phyloP scores from a whole-genome alignment of 148 eudicot genomes.

The Camellia japonica region DNA sequence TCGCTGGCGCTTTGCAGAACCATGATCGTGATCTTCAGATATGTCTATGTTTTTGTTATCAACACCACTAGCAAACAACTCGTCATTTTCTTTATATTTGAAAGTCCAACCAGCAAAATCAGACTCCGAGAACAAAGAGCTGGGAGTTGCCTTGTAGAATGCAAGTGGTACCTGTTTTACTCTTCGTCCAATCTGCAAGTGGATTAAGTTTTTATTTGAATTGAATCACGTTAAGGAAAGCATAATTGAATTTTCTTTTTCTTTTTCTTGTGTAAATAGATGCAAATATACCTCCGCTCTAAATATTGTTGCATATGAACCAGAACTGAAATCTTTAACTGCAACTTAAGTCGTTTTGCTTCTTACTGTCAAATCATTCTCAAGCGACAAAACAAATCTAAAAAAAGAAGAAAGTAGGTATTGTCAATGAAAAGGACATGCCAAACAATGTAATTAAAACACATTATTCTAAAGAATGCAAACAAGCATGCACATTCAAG shows the following conservation, averaged over 20 bases:
- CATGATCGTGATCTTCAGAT: constrained; percentile 15
- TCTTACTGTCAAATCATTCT: constrained; percentile 82
- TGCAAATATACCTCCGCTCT: constrained; percentile 63
- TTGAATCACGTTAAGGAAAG: not conserved
- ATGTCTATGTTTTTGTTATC: not conserved
- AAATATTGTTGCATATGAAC: constrained; percentile 82
- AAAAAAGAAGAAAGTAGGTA: not conserved
- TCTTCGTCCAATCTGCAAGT: constrained; percentile 73
- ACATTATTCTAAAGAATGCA: not conserved
- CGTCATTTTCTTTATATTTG: constrained; percentile 27
- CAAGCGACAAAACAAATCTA: constrained; percentile 82
- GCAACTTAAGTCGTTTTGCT: constrained; percentile 66
- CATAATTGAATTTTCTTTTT: not conserved
- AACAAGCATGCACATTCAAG: not conserved
- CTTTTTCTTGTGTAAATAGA: not conserved
- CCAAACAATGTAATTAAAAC: not conserved
- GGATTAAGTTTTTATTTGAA: not conserved
- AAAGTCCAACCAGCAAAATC: constrained; percentile 89
- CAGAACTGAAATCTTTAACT: constrained; percentile 82
- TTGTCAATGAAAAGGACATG: not conserved
- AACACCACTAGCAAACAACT: constrained; percentile 3
- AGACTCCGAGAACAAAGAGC: constrained; percentile 57
- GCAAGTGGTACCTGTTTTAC: constrained; percentile 89
- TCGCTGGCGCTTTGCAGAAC: constrained; percentile 28
- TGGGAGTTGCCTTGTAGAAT: constrained; percentile 66